Conservation (phyloP, 345 rosid species). For the Salix viminalis region DNA sequence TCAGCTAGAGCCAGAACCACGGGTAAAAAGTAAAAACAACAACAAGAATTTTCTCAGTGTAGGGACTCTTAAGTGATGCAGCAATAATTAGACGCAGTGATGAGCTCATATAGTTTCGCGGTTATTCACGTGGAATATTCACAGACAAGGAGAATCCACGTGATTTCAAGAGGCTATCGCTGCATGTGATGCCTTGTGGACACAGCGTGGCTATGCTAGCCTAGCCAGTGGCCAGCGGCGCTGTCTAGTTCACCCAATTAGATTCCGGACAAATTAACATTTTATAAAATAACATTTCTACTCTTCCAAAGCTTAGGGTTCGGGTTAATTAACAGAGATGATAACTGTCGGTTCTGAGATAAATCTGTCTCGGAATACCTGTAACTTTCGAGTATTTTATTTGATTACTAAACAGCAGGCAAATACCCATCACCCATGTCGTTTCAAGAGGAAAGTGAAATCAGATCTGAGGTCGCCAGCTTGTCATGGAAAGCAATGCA, state of each 20-base stretch:
- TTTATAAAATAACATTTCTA: background rate
- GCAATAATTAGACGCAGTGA: background rate
- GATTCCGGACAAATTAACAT: background rate
- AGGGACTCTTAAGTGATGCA: background rate
- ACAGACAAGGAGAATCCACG: background rate
- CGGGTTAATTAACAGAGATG: background rate
- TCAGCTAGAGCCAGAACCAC: background rate
- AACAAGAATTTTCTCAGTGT: background rate
- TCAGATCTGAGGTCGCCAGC: slow-evolving; percentile 6
- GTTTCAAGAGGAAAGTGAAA: background rate
- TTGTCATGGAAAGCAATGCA: background rate
- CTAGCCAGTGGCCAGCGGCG: background rate
- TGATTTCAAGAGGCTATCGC: background rate
- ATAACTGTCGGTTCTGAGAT: background rate
- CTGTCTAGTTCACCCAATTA: background rate
- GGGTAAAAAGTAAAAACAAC: too few species aligned
- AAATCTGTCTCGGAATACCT: background rate
- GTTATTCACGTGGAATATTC: background rate
- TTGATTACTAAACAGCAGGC: background rate
- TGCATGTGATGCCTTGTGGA: slow-evolving; percentile 7
- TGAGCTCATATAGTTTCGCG: background rate
- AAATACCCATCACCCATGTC: background rate
- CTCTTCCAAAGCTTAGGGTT: background rate
- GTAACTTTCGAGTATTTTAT: background rate
- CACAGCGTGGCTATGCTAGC: background rate